A percentile compares a stretch with the other conserved stretches of the same genome.
Evolutionary conservation across 2,329 filamentous ascomycete species (phyloP).

Genomic region (Botrytis paeoniae): DNA sequence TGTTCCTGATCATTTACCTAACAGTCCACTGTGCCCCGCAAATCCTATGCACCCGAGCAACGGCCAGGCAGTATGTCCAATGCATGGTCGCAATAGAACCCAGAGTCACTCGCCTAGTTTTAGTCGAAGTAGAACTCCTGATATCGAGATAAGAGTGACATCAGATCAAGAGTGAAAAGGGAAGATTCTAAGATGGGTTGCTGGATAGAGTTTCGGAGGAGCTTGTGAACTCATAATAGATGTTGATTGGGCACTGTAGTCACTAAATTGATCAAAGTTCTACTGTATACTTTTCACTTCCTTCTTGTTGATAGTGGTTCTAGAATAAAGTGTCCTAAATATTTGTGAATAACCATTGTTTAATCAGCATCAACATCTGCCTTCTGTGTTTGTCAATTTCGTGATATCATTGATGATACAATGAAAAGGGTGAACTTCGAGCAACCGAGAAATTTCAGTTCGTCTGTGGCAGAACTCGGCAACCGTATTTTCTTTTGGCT

Average conservation of each 20-base stretch:
- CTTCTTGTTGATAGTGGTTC: background rate
- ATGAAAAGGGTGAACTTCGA: background rate
- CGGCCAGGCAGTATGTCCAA: constrained; percentile 42
- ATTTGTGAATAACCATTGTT: background rate
- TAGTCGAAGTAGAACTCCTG: constrained; percentile 22
- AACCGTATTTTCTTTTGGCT: constrained; percentile 19
- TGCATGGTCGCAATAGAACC: constrained; percentile 39
- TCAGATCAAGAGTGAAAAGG: background rate
- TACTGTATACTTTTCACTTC: background rate
- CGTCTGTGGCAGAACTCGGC: constrained; percentile 15
- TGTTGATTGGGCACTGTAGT: background rate
- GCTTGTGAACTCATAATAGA: too few species aligned
- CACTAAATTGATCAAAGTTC: background rate
- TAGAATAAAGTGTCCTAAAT: background rate
- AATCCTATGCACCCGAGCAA: constrained; percentile 41
- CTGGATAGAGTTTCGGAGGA: background rate
- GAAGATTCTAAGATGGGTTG: background rate
- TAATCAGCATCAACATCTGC: background rate
- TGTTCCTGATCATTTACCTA: constrained; percentile 45
- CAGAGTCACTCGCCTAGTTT: background rate
- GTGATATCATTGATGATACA: background rate
- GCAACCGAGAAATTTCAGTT: constrained; percentile 36
- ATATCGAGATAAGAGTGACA: constrained; percentile 15
- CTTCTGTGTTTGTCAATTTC: background rate
- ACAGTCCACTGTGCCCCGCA: constrained; percentile 44